Conservation (phyloP, 192 early-diverging fungal genomes). For the Coemansia sp. region DNA sequence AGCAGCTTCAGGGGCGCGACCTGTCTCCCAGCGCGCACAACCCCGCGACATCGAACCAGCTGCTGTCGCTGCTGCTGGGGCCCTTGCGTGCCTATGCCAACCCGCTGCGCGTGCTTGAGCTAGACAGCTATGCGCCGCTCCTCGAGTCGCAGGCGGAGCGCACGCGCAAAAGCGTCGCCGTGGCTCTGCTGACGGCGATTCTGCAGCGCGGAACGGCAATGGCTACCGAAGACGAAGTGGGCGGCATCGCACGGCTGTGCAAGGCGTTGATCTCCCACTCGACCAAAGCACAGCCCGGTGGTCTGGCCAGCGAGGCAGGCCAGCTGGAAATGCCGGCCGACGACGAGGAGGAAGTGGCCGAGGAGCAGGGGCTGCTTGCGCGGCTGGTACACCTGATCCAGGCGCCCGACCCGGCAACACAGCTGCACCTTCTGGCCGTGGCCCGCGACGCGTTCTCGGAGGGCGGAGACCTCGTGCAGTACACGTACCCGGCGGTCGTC, state of each 20-base stretch:
- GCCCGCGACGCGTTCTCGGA: constrained; percentile 82
- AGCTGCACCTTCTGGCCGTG: constrained; percentile 76
- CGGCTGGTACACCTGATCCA: constrained; percentile 69
- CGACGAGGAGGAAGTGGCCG: constrained; percentile 85
- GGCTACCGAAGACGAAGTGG: constrained; percentile 35
- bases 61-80: constrained; percentile 76
- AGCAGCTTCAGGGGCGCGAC: constrained; percentile 56
- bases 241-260: constrained; percentile 38
- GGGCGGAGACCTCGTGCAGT: constrained; percentile 86
- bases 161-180: constrained; percentile 77
- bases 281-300: neutral
- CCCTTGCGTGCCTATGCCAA: constrained; percentile 75
- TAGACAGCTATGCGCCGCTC: constrained; percentile 77
- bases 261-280: constrained; percentile 21
- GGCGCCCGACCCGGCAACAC: constrained; percentile 66
- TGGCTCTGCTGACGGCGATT: constrained; percentile 64
- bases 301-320: neutral
- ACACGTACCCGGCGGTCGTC: constrained; percentile 86
- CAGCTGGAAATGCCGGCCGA: constrained; percentile 1
- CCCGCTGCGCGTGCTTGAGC: constrained; percentile 59
- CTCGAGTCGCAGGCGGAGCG: constrained; percentile 76
- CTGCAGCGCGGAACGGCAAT: constrained; percentile 60
- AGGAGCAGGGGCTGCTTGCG: constrained; percentile 89
- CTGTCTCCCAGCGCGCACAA: constrained; percentile 66
- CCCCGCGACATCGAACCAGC: constrained; percentile 62